Conservation (phyloP, 225 moss, liverwort and hornwort genomes). For the Thuidium tamariscinum region DNA sequence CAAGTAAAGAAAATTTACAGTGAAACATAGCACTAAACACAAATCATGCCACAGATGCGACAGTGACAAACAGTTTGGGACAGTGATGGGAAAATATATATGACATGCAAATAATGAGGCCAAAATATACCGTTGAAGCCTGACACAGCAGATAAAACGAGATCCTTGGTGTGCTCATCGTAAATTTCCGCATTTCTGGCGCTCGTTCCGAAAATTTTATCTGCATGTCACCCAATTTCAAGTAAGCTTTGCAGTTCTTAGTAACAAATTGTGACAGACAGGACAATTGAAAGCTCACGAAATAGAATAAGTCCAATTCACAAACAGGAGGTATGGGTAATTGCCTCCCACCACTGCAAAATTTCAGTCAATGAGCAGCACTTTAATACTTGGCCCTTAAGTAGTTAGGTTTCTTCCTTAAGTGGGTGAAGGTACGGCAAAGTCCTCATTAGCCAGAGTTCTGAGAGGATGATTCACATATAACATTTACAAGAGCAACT, state of each 20-base stretch:
- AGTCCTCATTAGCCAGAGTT: background rate
- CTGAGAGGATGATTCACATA: background rate
- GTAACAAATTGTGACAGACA: background rate
- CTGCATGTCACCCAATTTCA: conserved; percentile 23
- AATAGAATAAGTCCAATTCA: background rate
- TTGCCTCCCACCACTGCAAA: background rate
- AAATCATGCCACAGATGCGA: background rate
- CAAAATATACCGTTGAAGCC: conserved; percentile 67
- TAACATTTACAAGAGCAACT: background rate
- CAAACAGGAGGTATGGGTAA: background rate
- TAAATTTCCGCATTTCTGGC: conserved; percentile 66
- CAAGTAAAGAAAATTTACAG: background rate
- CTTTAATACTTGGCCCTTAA: background rate
- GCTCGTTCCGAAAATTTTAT: conserved; percentile 63
- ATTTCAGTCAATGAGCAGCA: background rate
- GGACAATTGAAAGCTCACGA: background rate
- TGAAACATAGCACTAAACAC: background rate
- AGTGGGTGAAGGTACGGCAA: background rate
- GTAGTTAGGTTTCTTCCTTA: background rate
- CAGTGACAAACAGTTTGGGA: background rate
- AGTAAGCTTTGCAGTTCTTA: background rate
- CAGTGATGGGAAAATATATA: background rate
- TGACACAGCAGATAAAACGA: conserved; percentile 64
- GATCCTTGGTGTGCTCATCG: conserved; percentile 51
- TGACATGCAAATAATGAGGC: background rate